These are phyloP conservation scores for Fonsecaea monophora DNA, from an alignment of 2,329 filamentous ascomycete genomes.

Conservation along the genomic window DNA sequence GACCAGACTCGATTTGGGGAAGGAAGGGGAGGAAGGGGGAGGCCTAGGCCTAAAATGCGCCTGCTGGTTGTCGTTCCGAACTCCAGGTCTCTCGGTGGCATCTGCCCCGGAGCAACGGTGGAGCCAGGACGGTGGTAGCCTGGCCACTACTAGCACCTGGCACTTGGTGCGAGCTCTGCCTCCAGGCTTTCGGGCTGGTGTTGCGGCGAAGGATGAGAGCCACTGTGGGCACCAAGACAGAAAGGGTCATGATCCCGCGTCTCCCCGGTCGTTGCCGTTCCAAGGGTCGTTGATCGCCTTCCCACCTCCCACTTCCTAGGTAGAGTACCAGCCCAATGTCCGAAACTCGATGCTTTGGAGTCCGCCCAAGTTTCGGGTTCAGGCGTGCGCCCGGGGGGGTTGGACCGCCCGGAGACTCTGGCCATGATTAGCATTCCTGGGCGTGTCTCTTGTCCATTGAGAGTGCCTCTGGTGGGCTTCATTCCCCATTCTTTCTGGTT, in stretches of 20 bases:
- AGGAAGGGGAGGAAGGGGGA: not conserved
- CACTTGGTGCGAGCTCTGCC: not conserved
- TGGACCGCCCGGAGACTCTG: not conserved
- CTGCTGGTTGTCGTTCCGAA: not conserved
- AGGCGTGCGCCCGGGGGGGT: not conserved
- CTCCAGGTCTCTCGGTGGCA: slow-evolving; percentile 12
- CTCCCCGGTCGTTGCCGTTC: slow-evolving; percentile 11
- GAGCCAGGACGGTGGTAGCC: not conserved
- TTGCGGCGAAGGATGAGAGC: slow-evolving; percentile 6
- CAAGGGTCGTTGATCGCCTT: slow-evolving; percentile 17
- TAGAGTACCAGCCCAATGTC: slow-evolving; percentile 7
- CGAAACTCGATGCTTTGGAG: slow-evolving; percentile 5
- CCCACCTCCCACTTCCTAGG: not conserved
- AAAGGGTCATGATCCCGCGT: not conserved
- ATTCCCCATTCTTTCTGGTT: slow-evolving; percentile 8
- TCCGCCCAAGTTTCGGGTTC: not conserved
- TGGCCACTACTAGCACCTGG: too few species aligned
- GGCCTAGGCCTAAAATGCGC: not conserved
- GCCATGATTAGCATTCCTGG: not conserved
- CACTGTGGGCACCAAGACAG: slow-evolving; percentile 1
- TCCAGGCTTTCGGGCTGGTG: slow-evolving; percentile 6
- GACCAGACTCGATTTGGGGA: not conserved
- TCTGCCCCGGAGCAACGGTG: slow-evolving; percentile 8
- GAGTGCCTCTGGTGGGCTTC: slow-evolving; percentile 9
- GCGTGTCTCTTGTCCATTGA: not conserved